Percentiles rank a stretch among this genome's conserved stretches.
Conservation (phyloP, 2,329 filamentous ascomycete genomes). For the Ophiostoma sp. region DNA sequence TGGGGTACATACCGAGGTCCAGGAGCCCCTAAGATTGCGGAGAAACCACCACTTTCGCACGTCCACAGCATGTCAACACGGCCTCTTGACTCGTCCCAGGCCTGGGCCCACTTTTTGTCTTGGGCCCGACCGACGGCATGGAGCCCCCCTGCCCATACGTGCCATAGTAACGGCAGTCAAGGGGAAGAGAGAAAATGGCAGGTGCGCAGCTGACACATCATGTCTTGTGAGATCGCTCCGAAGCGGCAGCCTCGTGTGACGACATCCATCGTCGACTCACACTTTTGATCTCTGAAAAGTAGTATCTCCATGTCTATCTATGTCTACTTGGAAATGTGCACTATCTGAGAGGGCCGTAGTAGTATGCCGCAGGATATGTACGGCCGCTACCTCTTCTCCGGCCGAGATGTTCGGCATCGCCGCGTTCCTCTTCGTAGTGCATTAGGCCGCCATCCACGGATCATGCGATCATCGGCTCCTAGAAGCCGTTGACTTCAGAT, state of each 20-base stretch:
- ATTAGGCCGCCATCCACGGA: not conserved
- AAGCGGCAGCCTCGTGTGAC: constrained; percentile 9
- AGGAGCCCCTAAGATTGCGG: constrained; percentile 19
- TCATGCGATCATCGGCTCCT: too few species aligned
- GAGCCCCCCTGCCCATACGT: not conserved
- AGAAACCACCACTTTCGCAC: constrained; percentile 9
- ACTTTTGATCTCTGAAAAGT: too few species aligned
- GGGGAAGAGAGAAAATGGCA: not conserved
- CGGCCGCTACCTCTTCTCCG: not conserved
- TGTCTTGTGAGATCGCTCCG: not conserved
- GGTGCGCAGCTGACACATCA: constrained; percentile 8
- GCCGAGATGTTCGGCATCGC: not conserved
- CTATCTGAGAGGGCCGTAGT: too few species aligned
- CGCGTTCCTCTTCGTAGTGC: constrained; percentile 8
- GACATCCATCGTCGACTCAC: not conserved
- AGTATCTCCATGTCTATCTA: too few species aligned
- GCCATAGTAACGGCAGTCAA: constrained; percentile 1
- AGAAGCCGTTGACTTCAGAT: too few species aligned
- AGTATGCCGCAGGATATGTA: not conserved
- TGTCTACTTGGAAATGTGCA: not conserved
- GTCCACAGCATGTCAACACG: not conserved
- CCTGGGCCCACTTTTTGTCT: not conserved
- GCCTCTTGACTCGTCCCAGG: not conserved
- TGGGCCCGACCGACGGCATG: not conserved
- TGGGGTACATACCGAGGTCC: constrained; percentile 22